Evolutionary conservation across 2,329 filamentous ascomycete genomes (phyloP).

Genomic region (Phaeosphaeria sp.): DNA sequence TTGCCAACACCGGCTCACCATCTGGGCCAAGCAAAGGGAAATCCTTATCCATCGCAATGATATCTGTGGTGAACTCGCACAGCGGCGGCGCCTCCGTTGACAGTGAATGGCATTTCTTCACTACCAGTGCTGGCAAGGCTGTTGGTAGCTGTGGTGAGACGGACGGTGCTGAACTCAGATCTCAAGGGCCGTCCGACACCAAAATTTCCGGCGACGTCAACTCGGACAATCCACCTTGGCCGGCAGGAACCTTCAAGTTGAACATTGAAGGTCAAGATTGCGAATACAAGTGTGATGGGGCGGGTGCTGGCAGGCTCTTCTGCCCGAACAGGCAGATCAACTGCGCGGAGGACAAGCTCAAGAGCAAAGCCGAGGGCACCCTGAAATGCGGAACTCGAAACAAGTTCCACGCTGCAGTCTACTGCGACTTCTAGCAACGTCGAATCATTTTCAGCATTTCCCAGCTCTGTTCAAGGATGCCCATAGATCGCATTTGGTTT

Average conservation of each 20-base stretch:
- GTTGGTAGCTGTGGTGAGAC: conserved; percentile 10
- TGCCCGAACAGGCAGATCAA: conserved; percentile 11
- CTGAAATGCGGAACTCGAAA: conserved; percentile 5
- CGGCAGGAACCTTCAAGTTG: conserved; percentile 13
- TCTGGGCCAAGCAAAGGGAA: conserved; percentile 5
- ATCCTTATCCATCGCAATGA: conserved; percentile 14
- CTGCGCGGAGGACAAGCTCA: conserved; percentile 11
- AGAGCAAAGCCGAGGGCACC: conserved; percentile 8
- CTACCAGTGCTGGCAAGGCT: conserved; percentile 11
- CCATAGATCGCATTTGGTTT: background rate
- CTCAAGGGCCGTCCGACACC: conserved; percentile 5
- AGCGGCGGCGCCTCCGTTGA: conserved; percentile 3
- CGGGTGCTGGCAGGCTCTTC: conserved; percentile 14
- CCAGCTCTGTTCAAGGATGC: background rate
- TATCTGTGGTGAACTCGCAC: conserved; percentile 14
- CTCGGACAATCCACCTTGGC: conserved; percentile 12
- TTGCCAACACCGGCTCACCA: background rate
- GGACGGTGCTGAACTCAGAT: conserved; percentile 9
- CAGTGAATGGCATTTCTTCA: conserved; percentile 10
- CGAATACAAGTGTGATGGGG: conserved; percentile 18
- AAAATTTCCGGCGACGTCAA: conserved; percentile 3
- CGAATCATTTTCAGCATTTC: background rate
- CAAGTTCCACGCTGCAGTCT: conserved; percentile 12
- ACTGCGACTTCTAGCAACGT: conserved; percentile 7
- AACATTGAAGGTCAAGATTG: conserved; percentile 14